Evolutionary conservation across 2,329 filamentous ascomycete species (phyloP), one percentile per base, ranked within the genome.

Genomic region (Cladosporium halotolerans): DNA sequence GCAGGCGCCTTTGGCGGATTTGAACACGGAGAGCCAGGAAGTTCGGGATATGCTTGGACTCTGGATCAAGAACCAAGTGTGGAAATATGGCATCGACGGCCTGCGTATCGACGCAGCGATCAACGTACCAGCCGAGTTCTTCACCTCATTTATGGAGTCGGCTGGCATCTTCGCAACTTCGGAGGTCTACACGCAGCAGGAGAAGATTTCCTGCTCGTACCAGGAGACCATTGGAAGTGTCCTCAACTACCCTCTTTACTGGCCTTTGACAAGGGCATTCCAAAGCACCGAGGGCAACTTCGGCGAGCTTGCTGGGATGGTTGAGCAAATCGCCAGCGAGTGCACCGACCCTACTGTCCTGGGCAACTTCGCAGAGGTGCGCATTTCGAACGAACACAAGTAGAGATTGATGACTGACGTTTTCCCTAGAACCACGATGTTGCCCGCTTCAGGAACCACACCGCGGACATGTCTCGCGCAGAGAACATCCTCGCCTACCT

Each of bases 1-100:
- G 14, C 67, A 61, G 2, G 70, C 75, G 13, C 64, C 72, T 10
- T 66, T 76, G 16, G 68, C 73, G 1, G 74, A 76, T 57, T 60
- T 76, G 31, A 66, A 69, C 32, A 76, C 73, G 9, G 71, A 75
- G 38, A 63, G 70, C 28, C 46, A 59, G 10, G 58, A 63, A 4
- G 70, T 73, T 3, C 62, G 65, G 53, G 57, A 68, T 32, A 63
- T 66, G 23, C 67, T 72, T 62, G 58, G 66, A 19, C 47, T 66
- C 14, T 73, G 72, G 72, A 63, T 72, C 41, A 58, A 59, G 7
- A 57, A 63, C 4, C 58, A 73, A 28, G 66, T 74, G 32, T 60
- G 65, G 0, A 72, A 68, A 31, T 77, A 76, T 55, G 46, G 51
- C 31, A 43, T 69, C 39, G 67, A 69, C 48, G 67, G 67, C 1